Evolutionary conservation across 2,329 filamentous ascomycete species (phyloP), one percentile per base, ranked within the genome.

Genomic region (Trichoderma atrobrunneum): DNA sequence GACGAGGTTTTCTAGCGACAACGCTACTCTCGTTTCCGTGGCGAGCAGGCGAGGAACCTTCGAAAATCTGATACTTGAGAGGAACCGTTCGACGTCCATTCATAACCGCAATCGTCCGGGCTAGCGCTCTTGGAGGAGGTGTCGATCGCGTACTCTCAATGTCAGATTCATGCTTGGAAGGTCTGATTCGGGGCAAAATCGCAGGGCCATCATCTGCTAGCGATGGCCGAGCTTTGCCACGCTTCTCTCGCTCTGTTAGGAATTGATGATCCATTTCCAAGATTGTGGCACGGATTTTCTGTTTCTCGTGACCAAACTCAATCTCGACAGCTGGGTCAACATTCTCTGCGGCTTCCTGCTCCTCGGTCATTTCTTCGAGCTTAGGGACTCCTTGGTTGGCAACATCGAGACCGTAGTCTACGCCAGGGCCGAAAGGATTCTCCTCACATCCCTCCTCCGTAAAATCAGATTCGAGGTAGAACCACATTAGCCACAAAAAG

Each of bases 401-500:
- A 2, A 91, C 88, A 73, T 89, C 87, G 1, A 88, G 82, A 10
- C 85, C 87, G 74, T 92, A 92, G 77, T 91, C 90, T 3, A 92
- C 88, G 14, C 90, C 90, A 12, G 85, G 80, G 0, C 96, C 96
- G 77, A 98, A 99, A 0, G 96, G 96, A 78, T 99, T 99, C 76
- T 93, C 91, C 62, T 93, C 87, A 59, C 94, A 95, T 71, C 93
- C 94, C 77, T 97, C 93, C 76, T 92, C 90, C 0, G 93, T 93
- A 76, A 98, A 98, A 80, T 98, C 94, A 32, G 95, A 97, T 80
- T 99, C 96, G 21, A 99, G 87, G 79, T 99, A 98, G 86, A 96
- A 98, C 96, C 96, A 99, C 90, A 99, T 97, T 74, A 99, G 85
- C 96, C 96, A 99, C 24, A 99, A 84, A 77, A 99, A 99, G 0